phyloP scores from a whole-genome alignment of 139 green algal genomes.

The Microglena sp. region DNA sequence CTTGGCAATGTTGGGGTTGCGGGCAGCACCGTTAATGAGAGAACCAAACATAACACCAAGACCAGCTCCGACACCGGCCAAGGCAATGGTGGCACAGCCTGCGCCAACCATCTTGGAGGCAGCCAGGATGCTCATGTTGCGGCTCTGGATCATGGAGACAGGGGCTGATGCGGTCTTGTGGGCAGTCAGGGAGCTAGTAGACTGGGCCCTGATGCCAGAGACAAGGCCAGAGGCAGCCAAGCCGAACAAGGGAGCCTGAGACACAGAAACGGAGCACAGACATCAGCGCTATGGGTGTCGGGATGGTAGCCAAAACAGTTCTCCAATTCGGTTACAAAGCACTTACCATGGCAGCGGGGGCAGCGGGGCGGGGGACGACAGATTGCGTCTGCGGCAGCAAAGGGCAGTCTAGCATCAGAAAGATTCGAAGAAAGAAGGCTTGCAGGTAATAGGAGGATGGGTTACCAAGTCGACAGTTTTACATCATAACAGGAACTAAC shows the following conservation, averaged over 20 bases:
- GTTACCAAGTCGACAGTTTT: too few species aligned
- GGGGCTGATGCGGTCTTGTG: constrained; percentile 10
- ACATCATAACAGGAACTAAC: too few species aligned
- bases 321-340: too few species aligned
- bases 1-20: constrained; percentile 62
- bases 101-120: constrained; percentile 63
- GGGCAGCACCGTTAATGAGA: constrained; percentile 61
- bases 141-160: constrained; percentile 8
- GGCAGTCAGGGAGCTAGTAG: constrained; percentile 10
- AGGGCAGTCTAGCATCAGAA: too few species aligned
- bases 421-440: too few species aligned
- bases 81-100: constrained; percentile 59
- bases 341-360: too few species aligned
- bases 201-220: constrained; percentile 15
- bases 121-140: constrained; percentile 34
- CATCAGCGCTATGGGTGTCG: too few species aligned
- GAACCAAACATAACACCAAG: constrained; percentile 71
- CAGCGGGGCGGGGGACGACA: neutral
- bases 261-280: too few species aligned
- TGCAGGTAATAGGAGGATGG: too few species aligned
- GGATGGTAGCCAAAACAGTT: too few species aligned
- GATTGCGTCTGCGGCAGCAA: neutral
- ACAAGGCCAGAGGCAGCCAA: constrained; percentile 11
- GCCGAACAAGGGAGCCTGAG: constrained; percentile 16
- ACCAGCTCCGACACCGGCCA: constrained; percentile 57